A percentile compares a stretch with the other conserved stretches of the same genome.
phyloP scores from a whole-genome alignment of 805 yeast species.

The Priceomyces castillae region DNA sequence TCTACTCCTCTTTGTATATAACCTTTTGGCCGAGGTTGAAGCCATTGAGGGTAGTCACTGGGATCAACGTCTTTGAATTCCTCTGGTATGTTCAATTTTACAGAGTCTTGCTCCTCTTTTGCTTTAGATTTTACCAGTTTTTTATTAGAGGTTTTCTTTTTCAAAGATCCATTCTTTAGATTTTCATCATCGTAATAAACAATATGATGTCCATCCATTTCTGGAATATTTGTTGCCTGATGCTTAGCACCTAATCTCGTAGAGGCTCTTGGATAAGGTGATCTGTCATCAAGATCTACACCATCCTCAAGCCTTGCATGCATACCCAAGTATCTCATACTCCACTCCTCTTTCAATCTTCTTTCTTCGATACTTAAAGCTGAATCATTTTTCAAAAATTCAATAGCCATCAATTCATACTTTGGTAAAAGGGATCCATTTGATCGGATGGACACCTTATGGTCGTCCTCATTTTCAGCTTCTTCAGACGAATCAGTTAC shows the following conservation, averaged over 20 bases:
- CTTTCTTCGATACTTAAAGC: conserved; percentile 42
- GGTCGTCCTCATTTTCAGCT: conserved; percentile 9
- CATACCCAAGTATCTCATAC: conserved; percentile 73
- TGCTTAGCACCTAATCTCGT: conserved; percentile 72
- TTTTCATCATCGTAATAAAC: conserved; percentile 56
- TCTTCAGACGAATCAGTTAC: conserved; percentile 8
- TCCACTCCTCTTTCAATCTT: conserved; percentile 71
- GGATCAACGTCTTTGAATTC: conserved; percentile 41
- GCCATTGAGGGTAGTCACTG: conserved; percentile 65
- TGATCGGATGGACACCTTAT: conserved; percentile 4
- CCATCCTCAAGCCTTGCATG: conserved; percentile 75
- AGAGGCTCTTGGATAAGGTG: conserved; percentile 75
- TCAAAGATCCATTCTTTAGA: conserved; percentile 1
- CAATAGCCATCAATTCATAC: conserved; percentile 57
- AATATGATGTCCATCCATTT: conserved; percentile 63
- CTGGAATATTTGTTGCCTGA: conserved; percentile 65
- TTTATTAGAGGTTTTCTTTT: conserved; percentile 12
- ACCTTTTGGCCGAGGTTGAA: conserved; percentile 75
- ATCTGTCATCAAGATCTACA: conserved; percentile 67
- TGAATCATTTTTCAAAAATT: conserved; percentile 49
- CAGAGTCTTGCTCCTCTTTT: conserved; percentile 16
- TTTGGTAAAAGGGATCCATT: conserved; percentile 34
- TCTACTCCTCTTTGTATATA: conserved; percentile 83
- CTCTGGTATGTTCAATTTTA: conserved; percentile 44
- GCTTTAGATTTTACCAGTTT: conserved; percentile 17